Evolutionary conservation across 2,329 filamentous ascomycete genomes (phyloP).

Genomic region (Colletotrichum eremochloae): DNA sequence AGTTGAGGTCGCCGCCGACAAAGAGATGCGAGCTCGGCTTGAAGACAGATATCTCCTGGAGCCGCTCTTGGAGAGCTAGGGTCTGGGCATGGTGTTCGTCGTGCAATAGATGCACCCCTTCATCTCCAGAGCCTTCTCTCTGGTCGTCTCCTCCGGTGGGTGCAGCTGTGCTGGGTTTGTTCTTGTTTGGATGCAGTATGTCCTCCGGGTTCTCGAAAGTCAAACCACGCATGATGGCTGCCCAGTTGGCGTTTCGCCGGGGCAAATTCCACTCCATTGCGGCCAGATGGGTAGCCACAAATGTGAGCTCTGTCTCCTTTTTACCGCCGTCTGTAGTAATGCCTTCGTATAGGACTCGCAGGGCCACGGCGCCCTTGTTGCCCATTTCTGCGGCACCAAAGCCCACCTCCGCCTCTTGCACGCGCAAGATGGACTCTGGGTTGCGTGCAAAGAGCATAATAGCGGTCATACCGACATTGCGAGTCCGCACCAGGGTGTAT

Average conservation of each 20-base stretch:
- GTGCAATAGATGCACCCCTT: constrained; percentile 49
- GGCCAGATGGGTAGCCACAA: constrained; percentile 89
- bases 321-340: constrained; percentile 48
- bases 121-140: constrained; percentile 48
- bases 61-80: constrained; percentile 55
- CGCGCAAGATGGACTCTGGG: constrained; percentile 68
- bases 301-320: constrained; percentile 76
- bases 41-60: constrained; percentile 78
- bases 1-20: constrained; percentile 93
- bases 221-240: constrained; percentile 81
- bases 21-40: constrained; percentile 83
- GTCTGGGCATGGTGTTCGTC: constrained; percentile 53
- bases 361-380: constrained; percentile 92
- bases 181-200: constrained; percentile 48
- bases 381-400: constrained; percentile 91
- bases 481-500: constrained; percentile 78
- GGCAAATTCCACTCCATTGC: constrained; percentile 85
- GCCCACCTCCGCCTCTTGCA: constrained; percentile 86
- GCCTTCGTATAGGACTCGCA: constrained; percentile 73
- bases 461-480: constrained; percentile 90
- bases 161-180: neutral
- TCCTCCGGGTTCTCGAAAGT: constrained; percentile 75
- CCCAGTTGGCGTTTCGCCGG: constrained; percentile 89
- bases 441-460: constrained; percentile 86
- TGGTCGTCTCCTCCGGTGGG: constrained; percentile 39